These are phyloP conservation scores for Sporothrix schenckii DNA, from an alignment of 2,329 filamentous ascomycete genomes.

Conservation along the genomic window DNA sequence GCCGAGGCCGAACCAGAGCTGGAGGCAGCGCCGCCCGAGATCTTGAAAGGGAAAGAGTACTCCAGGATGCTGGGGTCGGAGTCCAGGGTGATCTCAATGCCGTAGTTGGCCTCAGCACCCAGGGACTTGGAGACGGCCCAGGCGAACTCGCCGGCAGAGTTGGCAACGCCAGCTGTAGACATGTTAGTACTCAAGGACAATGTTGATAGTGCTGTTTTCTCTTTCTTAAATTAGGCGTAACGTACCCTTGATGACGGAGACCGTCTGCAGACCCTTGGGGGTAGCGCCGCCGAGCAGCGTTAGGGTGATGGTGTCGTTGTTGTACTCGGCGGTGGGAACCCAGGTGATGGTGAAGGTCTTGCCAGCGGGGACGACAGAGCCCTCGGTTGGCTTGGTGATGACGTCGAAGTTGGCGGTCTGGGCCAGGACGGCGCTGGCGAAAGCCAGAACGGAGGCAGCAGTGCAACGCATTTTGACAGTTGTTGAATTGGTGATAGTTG, in stretches of 20 bases:
- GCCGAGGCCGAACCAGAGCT: slow-evolving; percentile 31
- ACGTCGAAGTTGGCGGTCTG: slow-evolving; percentile 61
- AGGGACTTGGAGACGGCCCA: slow-evolving; percentile 56
- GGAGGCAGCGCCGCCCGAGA: slow-evolving; percentile 42
- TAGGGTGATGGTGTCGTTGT: slow-evolving; percentile 54
- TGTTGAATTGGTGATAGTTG: neutral
- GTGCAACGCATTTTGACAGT: slow-evolving; percentile 58
- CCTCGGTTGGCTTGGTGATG: slow-evolving; percentile 52
- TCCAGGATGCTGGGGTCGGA: slow-evolving; percentile 56
- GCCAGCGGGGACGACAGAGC: slow-evolving; percentile 54
- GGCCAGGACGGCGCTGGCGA: slow-evolving; percentile 55
- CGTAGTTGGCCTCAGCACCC: slow-evolving; percentile 56
- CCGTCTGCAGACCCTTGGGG: slow-evolving; percentile 48
- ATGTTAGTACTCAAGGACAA: slow-evolving; percentile 3
- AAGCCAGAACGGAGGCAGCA: slow-evolving; percentile 55
- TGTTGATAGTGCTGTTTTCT: slow-evolving; percentile 40
- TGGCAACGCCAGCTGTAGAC: slow-evolving; percentile 51
- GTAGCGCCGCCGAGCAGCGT: slow-evolving; percentile 57
- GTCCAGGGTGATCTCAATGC: slow-evolving; percentile 58
- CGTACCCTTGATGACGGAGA: slow-evolving; percentile 52
- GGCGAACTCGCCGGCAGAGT: slow-evolving; percentile 49
- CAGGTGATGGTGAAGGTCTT: slow-evolving; percentile 56
- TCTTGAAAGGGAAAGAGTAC: slow-evolving; percentile 65
- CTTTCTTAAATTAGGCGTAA: too few relatives aligned
- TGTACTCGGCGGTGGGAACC: slow-evolving; percentile 49